A percentile compares a stretch with the other conserved stretches of the same genome.
Evolutionary conservation across 495 filamentous ascomycete species (phyloP).

Genomic region (Recurvomyces mirabilis): DNA sequence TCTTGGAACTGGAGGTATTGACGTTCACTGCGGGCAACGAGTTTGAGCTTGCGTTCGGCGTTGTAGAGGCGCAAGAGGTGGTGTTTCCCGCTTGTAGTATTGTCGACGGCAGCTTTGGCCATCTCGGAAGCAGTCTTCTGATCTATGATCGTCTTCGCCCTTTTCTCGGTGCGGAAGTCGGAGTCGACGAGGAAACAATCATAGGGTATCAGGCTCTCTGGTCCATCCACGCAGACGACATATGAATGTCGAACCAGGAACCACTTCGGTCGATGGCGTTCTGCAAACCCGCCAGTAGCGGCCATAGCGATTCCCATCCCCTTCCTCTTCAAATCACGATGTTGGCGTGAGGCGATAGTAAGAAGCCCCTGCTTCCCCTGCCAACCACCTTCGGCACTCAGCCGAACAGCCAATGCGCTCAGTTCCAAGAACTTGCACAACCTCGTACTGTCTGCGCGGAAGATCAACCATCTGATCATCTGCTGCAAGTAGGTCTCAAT

Average conservation of each 20-base stretch:
- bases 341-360: conserved; percentile 10
- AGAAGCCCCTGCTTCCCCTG: conserved; percentile 96
- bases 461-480: conserved; percentile 89
- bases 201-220: conserved; percentile 97
- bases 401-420: conserved; percentile 85
- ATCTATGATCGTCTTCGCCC: conserved; percentile 46
- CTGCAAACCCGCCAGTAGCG: conserved; percentile 56
- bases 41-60: conserved; percentile 75
- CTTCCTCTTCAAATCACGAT: conserved; percentile 9
- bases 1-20: conserved; percentile 86
- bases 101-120: conserved; percentile 47
- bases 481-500: conserved; percentile 88
- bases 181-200: conserved; percentile 93
- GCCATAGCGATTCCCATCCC: conserved; percentile 21
- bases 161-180: conserved; percentile 65
- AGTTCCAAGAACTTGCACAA: conserved; percentile 93
- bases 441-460: conserved; percentile 88
- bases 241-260: conserved; percentile 97
- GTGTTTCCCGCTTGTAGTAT: conserved; percentile 61
- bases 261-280: conserved; percentile 85
- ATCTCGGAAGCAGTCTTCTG: conserved; percentile 36
- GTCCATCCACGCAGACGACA: conserved; percentile 92
- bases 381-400: conserved; percentile 91
- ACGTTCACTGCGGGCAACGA: conserved; percentile 86
- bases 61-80: conserved; percentile 76